Base-by-base conservation (phyloP, 2,329 filamentous ascomycete genomes). In the Capronia americana region DNA sequence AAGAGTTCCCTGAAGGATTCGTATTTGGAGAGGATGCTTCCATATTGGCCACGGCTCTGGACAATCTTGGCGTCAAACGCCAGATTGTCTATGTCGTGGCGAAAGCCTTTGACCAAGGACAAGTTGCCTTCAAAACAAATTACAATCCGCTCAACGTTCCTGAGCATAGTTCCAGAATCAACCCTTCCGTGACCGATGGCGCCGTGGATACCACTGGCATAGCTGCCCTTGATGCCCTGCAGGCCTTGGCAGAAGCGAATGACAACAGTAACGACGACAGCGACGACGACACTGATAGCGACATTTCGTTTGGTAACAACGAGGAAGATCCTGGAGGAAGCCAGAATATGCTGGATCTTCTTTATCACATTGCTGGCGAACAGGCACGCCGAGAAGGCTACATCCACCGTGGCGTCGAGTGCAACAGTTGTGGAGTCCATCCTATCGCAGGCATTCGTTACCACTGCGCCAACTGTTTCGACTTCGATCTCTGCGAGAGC, bases 291-390 rank as follows among this genome's bases (percentile, higher is more conserved):
- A 83, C 77, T 62, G 75, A 81, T 14, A 80, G 81, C 28, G 63
- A 68, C 61, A 81, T 80, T 10, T 81, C 79, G 77, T 75, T 79
- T 20, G 77, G 57, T 17, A 69, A 79, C 61, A 78, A 80, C 48
- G 81, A 81, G 41, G 75, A 71, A 12, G 68, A 72, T 55, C 59
- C 67, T 6, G 69, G 77, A 8, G 82, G 85, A 66, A 92, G 91
- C 6, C 91, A 95, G 74, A 93, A 93, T 67, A 88, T 96, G 57
- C 90, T 96, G 54, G 92, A 89, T 68, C 83, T 97, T 1, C 84
- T 98, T 0, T 98, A 97, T 75, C 88, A 93, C 65, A 96, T 98
- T 55, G 96, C 93, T 0, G 93, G 97, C 77, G 93, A 98, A 71
- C 93, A 97, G 75, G 92, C 93, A 1, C 87, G 90, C 63, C 86